A percentile compares a stretch with the other conserved stretches of the same genome.
phyloP scores from a whole-genome alignment of 768 basidiomycete genomes.

The Phanerochaete sordida region DNA sequence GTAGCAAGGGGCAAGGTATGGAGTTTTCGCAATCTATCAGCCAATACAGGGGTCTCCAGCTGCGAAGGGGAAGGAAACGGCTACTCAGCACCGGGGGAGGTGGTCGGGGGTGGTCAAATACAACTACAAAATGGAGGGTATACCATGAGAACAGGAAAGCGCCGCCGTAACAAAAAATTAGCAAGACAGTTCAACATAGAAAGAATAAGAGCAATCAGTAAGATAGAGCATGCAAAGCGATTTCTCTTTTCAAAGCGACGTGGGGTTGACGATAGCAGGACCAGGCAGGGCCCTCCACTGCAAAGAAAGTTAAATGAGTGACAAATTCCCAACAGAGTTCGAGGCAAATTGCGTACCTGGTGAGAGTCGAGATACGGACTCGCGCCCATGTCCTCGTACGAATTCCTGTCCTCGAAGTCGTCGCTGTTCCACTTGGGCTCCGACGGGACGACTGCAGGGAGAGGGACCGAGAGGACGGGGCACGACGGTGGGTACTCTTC shows the following conservation, averaged over 20 bases:
- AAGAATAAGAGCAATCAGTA: neutral
- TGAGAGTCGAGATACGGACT: constrained; percentile 33
- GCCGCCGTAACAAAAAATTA: neutral
- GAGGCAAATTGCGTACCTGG: constrained; percentile 22
- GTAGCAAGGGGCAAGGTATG: neutral
- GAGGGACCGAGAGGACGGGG: constrained; percentile 32
- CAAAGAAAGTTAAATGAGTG: neutral
- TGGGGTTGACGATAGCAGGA: constrained; percentile 27
- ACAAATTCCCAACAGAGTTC: neutral
- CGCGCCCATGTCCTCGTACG: constrained; percentile 25
- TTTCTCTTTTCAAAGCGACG: constrained; percentile 1
- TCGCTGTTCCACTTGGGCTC: constrained; percentile 28
- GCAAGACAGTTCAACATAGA: neutral
- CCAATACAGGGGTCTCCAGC: neutral
- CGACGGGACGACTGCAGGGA: constrained; percentile 32
- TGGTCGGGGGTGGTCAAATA: constrained; percentile 5
- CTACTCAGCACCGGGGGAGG: neutral
- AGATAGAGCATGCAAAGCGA: neutral
- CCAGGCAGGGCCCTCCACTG: constrained; percentile 36
- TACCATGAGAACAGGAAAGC: neutral
- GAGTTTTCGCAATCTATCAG: neutral
- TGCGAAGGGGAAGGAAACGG: neutral
- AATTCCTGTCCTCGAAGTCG: constrained; percentile 32
- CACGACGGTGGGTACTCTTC: constrained; percentile 28
- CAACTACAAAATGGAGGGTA: neutral